Conservation (phyloP, 1,139 yeast species). For the Pneumocystis oryctolagi region DNA sequence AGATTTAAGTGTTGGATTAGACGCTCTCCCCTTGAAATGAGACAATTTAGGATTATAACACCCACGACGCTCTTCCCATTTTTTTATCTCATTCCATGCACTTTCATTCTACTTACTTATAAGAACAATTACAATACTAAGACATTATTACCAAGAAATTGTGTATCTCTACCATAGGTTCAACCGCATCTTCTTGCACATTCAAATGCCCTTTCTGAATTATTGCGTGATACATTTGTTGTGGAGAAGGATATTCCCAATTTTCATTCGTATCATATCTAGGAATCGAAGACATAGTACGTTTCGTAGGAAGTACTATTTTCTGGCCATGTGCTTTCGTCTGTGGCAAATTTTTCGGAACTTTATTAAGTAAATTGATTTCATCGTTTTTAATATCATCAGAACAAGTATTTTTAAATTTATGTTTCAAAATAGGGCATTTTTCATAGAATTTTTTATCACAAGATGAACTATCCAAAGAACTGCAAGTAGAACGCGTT, state of each 20-base stretch:
- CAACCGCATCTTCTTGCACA: conserved; percentile 89
- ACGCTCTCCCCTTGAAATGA: conserved; percentile 84
- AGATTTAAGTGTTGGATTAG: conserved; percentile 82
- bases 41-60: conserved; percentile 57
- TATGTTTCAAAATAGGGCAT: conserved; percentile 16
- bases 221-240: conserved; percentile 98
- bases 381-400: conserved; percentile 10
- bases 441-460: background rate
- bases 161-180: conserved; percentile 92
- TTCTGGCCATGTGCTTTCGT: conserved; percentile 69
- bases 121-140: background rate
- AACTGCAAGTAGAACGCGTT: background rate
- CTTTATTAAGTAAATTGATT: conserved; percentile 64
- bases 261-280: conserved; percentile 52
- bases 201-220: conserved; percentile 75
- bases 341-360: conserved; percentile 55
- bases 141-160: conserved; percentile 36
- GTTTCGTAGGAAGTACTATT: conserved; percentile 59
- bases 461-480: background rate
- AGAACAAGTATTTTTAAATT: background rate
- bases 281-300: conserved; percentile 77
- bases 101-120: conserved; percentile 50
- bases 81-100: conserved; percentile 87
- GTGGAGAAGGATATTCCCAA: conserved; percentile 99
- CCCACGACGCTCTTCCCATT: conserved; percentile 53